A percentile compares a stretch with the other conserved stretches of the same genome.
Conservation (phyloP, 805 yeast species). For the Ogataea thermomethanolica region DNA sequence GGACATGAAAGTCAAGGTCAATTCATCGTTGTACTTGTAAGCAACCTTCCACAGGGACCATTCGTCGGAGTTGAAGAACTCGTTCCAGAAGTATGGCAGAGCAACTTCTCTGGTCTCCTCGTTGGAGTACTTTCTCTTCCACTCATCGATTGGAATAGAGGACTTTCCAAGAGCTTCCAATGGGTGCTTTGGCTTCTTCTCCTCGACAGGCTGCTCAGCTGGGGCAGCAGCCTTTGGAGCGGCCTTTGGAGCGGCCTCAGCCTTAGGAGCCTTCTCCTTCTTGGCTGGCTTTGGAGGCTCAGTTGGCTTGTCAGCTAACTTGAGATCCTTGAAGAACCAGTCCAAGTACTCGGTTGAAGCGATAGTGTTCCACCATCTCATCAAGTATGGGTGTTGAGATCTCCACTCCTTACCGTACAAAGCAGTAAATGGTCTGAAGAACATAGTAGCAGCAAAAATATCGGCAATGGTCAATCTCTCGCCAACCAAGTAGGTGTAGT, state of each 20-base stretch:
- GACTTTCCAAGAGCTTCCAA: conserved; percentile 76
- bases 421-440: conserved; percentile 45
- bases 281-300: conserved; percentile 65
- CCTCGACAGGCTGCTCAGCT: conserved; percentile 43
- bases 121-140: conserved; percentile 96
- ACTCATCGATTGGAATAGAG: conserved; percentile 72
- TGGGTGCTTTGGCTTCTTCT: conserved; percentile 88
- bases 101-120: conserved; percentile 94
- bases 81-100: conserved; percentile 96
- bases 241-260: conserved; percentile 28
- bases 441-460: conserved; percentile 39
- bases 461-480: conserved; percentile 46
- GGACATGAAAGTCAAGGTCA: conserved; percentile 96
- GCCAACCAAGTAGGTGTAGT: conserved; percentile 46
- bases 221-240: conserved; percentile 19
- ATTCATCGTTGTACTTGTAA: conserved; percentile 97
- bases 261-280: conserved; percentile 58
- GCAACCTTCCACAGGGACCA: conserved; percentile 95
- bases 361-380: conserved; percentile 52
- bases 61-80: conserved; percentile 84
- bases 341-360: conserved; percentile 45
- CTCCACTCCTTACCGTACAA: conserved; percentile 51
- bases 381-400: conserved; percentile 43
- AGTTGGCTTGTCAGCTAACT: conserved; percentile 61
- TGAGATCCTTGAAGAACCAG: conserved; percentile 47